Conservation (phyloP, 805 yeast genomes). For the Saturnispora mendoncae region DNA sequence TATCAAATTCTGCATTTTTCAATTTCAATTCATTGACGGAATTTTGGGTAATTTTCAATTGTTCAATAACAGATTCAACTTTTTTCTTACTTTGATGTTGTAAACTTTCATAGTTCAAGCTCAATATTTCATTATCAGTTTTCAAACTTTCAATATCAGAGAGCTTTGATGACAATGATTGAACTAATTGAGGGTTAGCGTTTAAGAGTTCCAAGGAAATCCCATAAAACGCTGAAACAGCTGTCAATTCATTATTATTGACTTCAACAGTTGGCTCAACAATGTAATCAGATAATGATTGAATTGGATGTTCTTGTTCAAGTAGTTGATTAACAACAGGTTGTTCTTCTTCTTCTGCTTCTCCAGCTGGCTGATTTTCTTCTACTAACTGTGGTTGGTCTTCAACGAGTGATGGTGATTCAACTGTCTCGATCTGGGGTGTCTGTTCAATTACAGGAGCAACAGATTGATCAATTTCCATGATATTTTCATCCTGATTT, state of each 20-base stretch:
- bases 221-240: conserved; percentile 30
- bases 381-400: no score
- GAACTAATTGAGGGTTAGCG: conserved; percentile 18
- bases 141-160: conserved; percentile 30
- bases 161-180: conserved; percentile 25
- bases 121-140: conserved; percentile 31
- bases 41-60: conserved; percentile 20
- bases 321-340: no score
- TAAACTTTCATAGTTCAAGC: conserved; percentile 34
- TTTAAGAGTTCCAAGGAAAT: conserved; percentile 22
- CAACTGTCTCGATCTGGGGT: no score
- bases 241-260: conserved; percentile 11
- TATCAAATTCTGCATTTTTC: conserved; percentile 16
- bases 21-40: conserved; percentile 20
- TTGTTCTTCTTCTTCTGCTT: no score
- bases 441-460: no score
- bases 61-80: conserved; percentile 26
- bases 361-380: no score
- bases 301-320: no score
- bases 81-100: conserved; percentile 29
- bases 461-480: no score
- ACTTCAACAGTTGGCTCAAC: conserved; percentile 1
- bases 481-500: no score
- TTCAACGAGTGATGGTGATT: no score
- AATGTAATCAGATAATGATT: neutral